Evolutionary conservation across 495 filamentous ascomycete genomes (phyloP), one percentile per base, ranked within the genome.

Genomic region (Physcia stellaris): DNA sequence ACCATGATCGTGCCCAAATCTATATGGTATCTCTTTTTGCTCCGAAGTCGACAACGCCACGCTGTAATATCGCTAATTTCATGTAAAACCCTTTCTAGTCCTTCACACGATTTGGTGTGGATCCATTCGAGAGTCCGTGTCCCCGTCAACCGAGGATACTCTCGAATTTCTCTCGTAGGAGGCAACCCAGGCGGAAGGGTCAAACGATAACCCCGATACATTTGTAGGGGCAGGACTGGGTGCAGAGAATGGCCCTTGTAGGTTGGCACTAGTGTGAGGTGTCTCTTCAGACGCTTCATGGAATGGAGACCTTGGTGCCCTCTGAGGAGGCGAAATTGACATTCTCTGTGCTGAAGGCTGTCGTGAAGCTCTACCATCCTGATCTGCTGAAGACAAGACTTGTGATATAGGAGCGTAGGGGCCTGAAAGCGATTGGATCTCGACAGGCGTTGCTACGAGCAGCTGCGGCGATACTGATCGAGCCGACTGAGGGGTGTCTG

Each of bases 91-190:
- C 15, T 20, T 10, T 17, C 9, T n/a, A 28, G n/a, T 7, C 26
- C 7, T 23, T 34, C 30, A 48, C 6, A 48, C 16, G 17, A 48
- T 17, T 17, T 44, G 41, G 36, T 48, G 41, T 6, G 46, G 46
- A 45, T 45, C 29, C 26, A 35, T 35, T 16, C 34, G 33, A 4
- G 35, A 39, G 22, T 35, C 27, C 36, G 37, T 31, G 15, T 40
- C 37, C 21, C 30, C 22, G 22, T 31, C 29, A 18, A 45, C 21
- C 13, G 35, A 17, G 21, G 42, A 45, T 35, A 40, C 17, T 3
- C 28, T 16, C 15, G 42, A 45, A 13, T 28, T 13, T 28, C 13
- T 7, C 26, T 13, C 9, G 9, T 28, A 13, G 7, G 26, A 7
- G 26, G 26, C 26, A 13, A 28, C 26, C 9, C 26, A 28, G 9